These are phyloP conservation scores for Zoysia japonica DNA, from an alignment of 176 grass and related monocot genomes.

Conservation along the genomic window DNA sequence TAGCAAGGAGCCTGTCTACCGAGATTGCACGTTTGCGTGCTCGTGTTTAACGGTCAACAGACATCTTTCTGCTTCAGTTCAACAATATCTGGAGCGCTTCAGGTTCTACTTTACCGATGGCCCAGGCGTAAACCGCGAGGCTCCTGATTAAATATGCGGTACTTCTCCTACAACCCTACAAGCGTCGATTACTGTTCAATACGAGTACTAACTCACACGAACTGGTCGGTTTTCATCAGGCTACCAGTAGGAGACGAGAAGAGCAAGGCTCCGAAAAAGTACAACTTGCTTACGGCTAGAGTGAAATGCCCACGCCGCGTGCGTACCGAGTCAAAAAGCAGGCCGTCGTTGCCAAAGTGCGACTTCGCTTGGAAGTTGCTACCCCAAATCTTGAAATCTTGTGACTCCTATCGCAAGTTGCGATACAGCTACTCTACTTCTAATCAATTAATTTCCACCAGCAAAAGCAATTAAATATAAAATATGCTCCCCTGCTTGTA, in stretches of 20 bases:
- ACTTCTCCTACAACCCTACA: constrained; percentile 6
- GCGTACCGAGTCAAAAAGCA: constrained; percentile 50
- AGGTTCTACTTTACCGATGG: constrained; percentile 39
- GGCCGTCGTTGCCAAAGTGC: constrained; percentile 40
- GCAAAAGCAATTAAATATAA: neutral
- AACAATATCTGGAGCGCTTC: constrained; percentile 14
- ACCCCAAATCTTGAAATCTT: constrained; percentile 39
- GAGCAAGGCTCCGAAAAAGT: constrained; percentile 46
- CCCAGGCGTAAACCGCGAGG: constrained; percentile 5
- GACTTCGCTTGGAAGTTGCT: constrained; percentile 49
- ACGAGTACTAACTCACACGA: neutral
- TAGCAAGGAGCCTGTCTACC: no score
- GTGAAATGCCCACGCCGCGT: constrained; percentile 29
- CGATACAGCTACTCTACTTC: neutral
- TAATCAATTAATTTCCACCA: neutral
- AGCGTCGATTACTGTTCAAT: neutral
- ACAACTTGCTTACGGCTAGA: constrained; percentile 39
- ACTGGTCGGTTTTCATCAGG: constrained; percentile 7
- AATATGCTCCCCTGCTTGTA: neutral
- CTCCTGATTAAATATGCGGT: constrained; percentile 12
- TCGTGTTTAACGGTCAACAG: no score
- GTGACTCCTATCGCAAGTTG: constrained; percentile 33
- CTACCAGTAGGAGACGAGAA: neutral
- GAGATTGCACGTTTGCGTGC: no score
- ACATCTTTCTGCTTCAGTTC: constrained; percentile 30